These are phyloP conservation scores for Clavispora asparagi DNA, from an alignment of 805 yeast genomes.

Conservation along the genomic window DNA sequence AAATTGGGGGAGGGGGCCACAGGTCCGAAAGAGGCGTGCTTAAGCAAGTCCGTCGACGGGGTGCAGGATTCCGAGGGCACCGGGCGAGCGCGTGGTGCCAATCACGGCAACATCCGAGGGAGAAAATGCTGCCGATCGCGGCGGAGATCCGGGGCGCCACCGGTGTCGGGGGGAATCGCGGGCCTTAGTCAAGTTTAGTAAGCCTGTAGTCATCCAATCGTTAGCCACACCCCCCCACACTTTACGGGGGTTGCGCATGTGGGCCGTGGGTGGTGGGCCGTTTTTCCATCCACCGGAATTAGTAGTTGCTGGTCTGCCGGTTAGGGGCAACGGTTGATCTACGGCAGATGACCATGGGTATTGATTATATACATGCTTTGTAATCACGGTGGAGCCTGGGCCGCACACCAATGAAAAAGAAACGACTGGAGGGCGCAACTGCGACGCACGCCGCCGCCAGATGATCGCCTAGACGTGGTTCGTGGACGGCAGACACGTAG, in stretches of 20 bases:
- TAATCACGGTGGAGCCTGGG: background rate
- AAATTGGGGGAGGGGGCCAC: constrained; percentile 1
- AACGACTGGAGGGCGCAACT: background rate
- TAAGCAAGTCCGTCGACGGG: background rate
- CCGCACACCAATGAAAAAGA: background rate
- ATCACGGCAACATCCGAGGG: background rate
- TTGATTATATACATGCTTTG: background rate
- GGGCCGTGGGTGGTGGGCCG: too few relatives aligned
- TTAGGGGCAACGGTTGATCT: background rate
- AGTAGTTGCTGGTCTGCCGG: too few relatives aligned
- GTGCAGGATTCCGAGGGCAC: background rate
- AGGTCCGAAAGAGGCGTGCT: background rate
- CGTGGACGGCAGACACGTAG: too few relatives aligned
- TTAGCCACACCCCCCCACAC: too few relatives aligned
- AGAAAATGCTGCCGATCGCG: background rate
- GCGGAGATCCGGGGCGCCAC: background rate
- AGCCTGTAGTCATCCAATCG: too few relatives aligned
- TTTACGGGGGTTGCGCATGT: too few relatives aligned
- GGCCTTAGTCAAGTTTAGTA: background rate
- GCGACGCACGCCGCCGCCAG: background rate
- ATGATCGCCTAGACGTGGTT: too few relatives aligned
- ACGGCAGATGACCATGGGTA: background rate
- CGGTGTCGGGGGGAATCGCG: background rate
- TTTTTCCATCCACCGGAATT: too few relatives aligned
- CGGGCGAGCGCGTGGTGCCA: background rate